Evolutionary conservation across 768 basidiomycete species (phyloP).

Genomic region (Kwoniella sp.): DNA sequence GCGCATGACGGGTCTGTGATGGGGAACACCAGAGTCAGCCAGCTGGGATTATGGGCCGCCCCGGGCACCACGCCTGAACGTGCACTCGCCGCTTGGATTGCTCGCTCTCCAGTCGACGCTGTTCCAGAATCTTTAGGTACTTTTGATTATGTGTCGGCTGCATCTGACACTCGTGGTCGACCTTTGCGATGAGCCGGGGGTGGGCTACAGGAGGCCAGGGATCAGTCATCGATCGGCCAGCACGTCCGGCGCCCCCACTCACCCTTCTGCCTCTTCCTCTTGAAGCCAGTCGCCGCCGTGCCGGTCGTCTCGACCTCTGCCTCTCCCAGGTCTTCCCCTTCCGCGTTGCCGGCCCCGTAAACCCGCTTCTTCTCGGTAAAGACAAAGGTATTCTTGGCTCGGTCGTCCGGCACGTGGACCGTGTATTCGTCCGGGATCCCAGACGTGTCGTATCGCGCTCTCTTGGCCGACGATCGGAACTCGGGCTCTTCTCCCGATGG

Average conservation of each 20-base stretch:
- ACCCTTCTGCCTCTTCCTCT: conserved; percentile 34
- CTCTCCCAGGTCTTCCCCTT: background rate
- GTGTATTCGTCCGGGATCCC: conserved; percentile 66
- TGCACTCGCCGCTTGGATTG: conserved; percentile 30
- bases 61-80: too few relatives aligned
- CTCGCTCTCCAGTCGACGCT: conserved; percentile 29
- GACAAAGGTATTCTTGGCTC: conserved; percentile 54
- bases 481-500: background rate
- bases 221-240: background rate
- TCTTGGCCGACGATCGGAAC: background rate
- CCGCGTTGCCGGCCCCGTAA: conserved; percentile 8
- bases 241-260: background rate
- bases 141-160: conserved; percentile 25
- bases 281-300: too few relatives aligned
- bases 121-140: conserved; percentile 29
- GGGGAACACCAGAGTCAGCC: background rate
- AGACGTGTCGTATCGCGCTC: conserved; percentile 23
- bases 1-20: conserved; percentile 26
- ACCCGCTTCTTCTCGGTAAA: conserved; percentile 32
- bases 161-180: conserved; percentile 38
- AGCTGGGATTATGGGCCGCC: background rate
- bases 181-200: conserved; percentile 30
- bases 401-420: conserved; percentile 78
- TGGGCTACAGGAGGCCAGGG: conserved; percentile 16
- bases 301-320: background rate